Evolutionary conservation across 352 stramenopile species (phyloP), one percentile per base, ranked within the genome.

Genomic region (Phytophthora pinifolia): DNA sequence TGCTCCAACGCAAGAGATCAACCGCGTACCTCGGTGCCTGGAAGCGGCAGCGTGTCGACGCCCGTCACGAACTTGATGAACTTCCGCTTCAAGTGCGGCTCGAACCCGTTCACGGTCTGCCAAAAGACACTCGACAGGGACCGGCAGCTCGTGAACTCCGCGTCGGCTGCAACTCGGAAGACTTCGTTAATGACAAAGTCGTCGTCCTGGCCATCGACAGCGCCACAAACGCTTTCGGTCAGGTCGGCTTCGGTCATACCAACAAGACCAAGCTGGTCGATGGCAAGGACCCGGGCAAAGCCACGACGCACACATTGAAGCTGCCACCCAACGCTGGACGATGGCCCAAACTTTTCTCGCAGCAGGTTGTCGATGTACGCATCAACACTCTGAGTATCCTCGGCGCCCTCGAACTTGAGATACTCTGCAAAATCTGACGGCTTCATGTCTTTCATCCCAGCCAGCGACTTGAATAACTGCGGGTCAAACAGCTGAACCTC

Each of bases 51-150:
- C 2, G 77, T 86, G 22, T 84, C 79, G 8, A 88, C 73, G 3
- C 81, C 81, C 6, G 79, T 88, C 53, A 92, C 72, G 53, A 92
- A 92, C 54, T 89, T 86, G 50, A 92, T 55, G 7, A 88, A 62
- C 25, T 82, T 78, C 10, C 79, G 72, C 59, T 92, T 88, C 29
- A 82, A 27, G 32, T 30, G 36, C n/a, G 67, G 65, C 6, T 78
- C 64, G 9, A 88, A 87, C 9, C 35, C 45, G 46, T 76, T 78
- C n/a, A 88, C 77, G 4, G 53, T 66, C 7, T 54, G 33, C 79
- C 81, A 92, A 18, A 91, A 89, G 0, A 38, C 62, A 1, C 66
- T 57, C 17, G 44, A 32, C 8, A 92, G 50, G 9, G 76, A 69
- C 14, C 27, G 20, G 22, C 68, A 89, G 20, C 38, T 51, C 12